Evolutionary conservation across 2,329 filamentous ascomycete genomes (phyloP), one percentile per base, ranked within the genome.

Genomic region (Gliomastix tumulicola): DNA sequence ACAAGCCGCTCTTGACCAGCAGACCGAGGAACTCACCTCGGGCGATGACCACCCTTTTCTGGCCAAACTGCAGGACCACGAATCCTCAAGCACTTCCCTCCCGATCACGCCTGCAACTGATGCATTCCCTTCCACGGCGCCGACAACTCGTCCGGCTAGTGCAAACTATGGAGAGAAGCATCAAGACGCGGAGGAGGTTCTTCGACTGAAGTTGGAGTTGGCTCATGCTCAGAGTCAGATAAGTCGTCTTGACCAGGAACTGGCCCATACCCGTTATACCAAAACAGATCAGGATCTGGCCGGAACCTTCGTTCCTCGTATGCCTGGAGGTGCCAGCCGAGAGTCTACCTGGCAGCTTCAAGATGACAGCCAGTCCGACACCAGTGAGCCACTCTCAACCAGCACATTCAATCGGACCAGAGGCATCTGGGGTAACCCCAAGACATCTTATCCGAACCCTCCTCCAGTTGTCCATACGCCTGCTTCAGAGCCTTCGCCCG

Each of bases 211-310:
- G 63, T 60, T 79, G 36, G 77, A 88, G 59, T 73, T 90, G 35
- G 80, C 81, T 30, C 71, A 79, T 42, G 83, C 84, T 23, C 77
- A 84, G 41, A 79, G 69, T 53, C 75, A 81, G 50, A 84, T 89
- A 50, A 74, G 71, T 32, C 79, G 76, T 39, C 78, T 88, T 53
- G 82, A 84, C 40, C 73, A 84, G 37, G 81, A 88, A 60, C 69
- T 87, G 41, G 70, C 77, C 27, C 76, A 84, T 44, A 78, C 69
- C 18, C 77, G 78, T 21, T 71, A 77, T 38, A 65, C 66, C 22
- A 78, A 76, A 48, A 65, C 74, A 36, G 82, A 76, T 3, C 39
- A 48, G 4, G 53, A 61, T 2, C 16, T 39, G 4, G 38, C 47
- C 17, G 30, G 34, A 25, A 41, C 49, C 23, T 45, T 46, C 13